Evolutionary conservation across 129 eudicot species (phyloP).

Genomic region (Smallanthus sonchifolius): DNA sequence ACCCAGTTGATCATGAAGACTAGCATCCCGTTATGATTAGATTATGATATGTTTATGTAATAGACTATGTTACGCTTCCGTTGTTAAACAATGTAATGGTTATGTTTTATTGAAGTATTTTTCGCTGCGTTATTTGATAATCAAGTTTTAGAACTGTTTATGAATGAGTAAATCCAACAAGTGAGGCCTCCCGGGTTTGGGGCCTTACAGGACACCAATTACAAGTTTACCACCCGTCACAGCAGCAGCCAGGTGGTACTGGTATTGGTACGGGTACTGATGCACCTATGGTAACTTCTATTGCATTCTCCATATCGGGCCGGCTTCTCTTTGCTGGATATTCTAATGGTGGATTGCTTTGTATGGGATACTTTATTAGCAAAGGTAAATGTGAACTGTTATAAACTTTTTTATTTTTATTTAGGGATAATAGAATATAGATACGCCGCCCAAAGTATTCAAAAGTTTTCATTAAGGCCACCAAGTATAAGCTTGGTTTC

Average conservation of each 20-base stretch:
- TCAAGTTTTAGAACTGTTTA: too few species aligned
- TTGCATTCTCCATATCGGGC: constrained; percentile 87
- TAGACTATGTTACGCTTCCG: too few species aligned
- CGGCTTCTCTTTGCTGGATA: constrained; percentile 90
- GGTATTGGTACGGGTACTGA: constrained; percentile 25
- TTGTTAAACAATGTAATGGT: too few species aligned
- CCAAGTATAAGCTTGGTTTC: not conserved
- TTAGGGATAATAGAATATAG: not conserved
- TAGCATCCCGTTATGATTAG: too few species aligned
- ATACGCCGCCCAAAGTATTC: not conserved
- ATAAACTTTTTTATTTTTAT: not conserved
- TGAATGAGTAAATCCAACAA: too few species aligned
- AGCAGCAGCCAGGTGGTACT: constrained; percentile 29
- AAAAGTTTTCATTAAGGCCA: not conserved
- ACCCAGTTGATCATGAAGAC: too few species aligned
- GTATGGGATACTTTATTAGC: constrained; percentile 99
- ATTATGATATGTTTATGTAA: too few species aligned
- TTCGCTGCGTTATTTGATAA: too few species aligned
- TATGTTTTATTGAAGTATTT: too few species aligned
- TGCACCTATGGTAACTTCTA: constrained; percentile 57
- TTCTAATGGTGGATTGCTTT: constrained; percentile 79
- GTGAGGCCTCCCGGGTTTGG: too few species aligned
- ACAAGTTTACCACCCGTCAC: constrained; percentile 55
- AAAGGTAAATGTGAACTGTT: constrained; percentile 39
- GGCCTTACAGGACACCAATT: too few species aligned